phyloP scores from a whole-genome alignment of 768 basidiomycete species.

The Podaxis carcinomalis region DNA sequence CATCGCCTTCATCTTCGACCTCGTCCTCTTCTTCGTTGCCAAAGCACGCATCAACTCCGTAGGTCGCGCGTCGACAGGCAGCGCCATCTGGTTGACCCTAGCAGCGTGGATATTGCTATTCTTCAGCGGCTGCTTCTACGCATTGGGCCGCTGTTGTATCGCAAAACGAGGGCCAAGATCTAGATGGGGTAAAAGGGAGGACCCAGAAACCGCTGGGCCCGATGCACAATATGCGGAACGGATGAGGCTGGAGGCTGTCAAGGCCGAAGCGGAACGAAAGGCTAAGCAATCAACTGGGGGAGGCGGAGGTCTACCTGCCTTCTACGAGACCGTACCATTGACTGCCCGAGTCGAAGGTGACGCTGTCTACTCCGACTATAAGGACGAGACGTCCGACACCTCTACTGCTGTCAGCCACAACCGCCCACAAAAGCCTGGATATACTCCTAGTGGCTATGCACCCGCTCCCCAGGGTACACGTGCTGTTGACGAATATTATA shows the following conservation, averaged over 20 bases:
- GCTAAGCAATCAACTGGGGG: conserved; percentile 46
- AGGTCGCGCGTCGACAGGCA: conserved; percentile 79
- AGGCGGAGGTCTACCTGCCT: conserved; percentile 72
- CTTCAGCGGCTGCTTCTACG: conserved; percentile 87
- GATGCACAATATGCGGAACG: conserved; percentile 46
- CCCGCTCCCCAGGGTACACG: conserved; percentile 61
- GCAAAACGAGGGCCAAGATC: conserved; percentile 37
- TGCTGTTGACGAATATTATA: conserved; percentile 74
- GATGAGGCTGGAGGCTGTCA: conserved; percentile 79
- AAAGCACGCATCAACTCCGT: conserved; percentile 80
- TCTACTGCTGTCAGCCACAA: conserved; percentile 24
- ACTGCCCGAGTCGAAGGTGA: conserved; percentile 56
- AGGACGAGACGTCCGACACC: conserved; percentile 22
- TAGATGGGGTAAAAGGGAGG: conserved; percentile 34
- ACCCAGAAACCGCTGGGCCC: conserved; percentile 25
- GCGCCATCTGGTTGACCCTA: conserved; percentile 87
- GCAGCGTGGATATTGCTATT: conserved; percentile 83
- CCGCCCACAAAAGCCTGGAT: conserved; percentile 26
- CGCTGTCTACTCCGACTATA: conserved; percentile 52
- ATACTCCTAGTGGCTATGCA: conserved; percentile 56
- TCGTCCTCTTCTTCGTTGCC: conserved; percentile 87
- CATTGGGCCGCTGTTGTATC: conserved; percentile 84
- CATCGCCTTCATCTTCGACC: conserved; percentile 89
- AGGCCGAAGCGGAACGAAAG: conserved; percentile 83
- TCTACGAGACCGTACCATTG: conserved; percentile 72